Conservation (phyloP, 1,139 yeast species). For the Suhomyces kunorum region DNA sequence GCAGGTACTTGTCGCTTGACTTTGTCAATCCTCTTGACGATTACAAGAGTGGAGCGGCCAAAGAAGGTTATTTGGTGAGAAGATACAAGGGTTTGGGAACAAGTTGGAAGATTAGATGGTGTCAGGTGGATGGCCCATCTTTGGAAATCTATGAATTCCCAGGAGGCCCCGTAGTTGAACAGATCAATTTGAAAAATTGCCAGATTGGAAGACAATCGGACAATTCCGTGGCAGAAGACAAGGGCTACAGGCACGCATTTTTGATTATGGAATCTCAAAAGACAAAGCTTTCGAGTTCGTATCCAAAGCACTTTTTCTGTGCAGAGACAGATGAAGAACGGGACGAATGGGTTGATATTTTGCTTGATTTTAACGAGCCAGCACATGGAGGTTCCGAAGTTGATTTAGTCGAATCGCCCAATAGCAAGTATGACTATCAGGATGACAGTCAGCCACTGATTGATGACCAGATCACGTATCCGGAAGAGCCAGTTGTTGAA, state of each 20-base stretch:
- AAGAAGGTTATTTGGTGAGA: slow-evolving; percentile 70
- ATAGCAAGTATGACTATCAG: slow-evolving; percentile 5
- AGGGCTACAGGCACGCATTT: slow-evolving; percentile 78
- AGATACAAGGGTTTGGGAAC: slow-evolving; percentile 58
- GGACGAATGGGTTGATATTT: slow-evolving; percentile 70
- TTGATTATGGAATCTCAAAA: slow-evolving; percentile 66
- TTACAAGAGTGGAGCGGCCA: slow-evolving; percentile 54
- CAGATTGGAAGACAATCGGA: slow-evolving; percentile 65
- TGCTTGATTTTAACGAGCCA: slow-evolving; percentile 46
- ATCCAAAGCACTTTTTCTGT: slow-evolving; percentile 69
- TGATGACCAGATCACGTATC: slow-evolving; percentile 8
- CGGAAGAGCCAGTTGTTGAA: slow-evolving; percentile 7
- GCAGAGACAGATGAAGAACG: slow-evolving; percentile 82
- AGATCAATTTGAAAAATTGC: slow-evolving; percentile 57
- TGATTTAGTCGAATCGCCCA: slow-evolving; percentile 10
- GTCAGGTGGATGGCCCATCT: slow-evolving; percentile 65
- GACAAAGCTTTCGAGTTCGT: slow-evolving; percentile 53
- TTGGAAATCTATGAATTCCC: slow-evolving; percentile 64
- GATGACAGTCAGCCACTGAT: slow-evolving; percentile 8
- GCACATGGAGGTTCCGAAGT: slow-evolving; percentile 5
- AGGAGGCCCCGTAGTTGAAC: slow-evolving; percentile 59
- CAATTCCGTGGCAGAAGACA: slow-evolving; percentile 64
- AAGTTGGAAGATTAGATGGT: slow-evolving; percentile 76
- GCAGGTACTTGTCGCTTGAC: slow-evolving; percentile 69
- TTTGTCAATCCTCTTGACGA: slow-evolving; percentile 66